Conservation (phyloP, 1,284 basidiomycete genomes). For the Puccinia hordei region DNA sequence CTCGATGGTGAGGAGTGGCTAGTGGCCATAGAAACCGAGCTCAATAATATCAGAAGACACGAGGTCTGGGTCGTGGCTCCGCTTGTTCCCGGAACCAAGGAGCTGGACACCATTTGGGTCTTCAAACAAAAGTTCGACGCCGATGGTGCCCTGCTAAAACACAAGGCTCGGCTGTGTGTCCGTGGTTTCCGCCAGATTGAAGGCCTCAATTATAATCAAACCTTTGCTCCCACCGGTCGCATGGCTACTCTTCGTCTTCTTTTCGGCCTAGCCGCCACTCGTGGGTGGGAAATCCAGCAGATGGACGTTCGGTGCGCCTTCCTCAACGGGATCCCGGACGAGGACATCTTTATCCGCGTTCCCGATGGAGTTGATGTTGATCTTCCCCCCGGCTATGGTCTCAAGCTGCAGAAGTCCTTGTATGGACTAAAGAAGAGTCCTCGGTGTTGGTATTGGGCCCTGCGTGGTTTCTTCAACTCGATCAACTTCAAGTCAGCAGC, state of each 20-base stretch:
- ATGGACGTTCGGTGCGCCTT: slow-evolving; percentile 19
- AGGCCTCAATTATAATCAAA: slow-evolving; percentile 1
- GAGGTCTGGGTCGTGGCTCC: background rate
- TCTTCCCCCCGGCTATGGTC: no score
- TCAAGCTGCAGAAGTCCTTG: background rate
- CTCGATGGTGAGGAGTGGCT: background rate
- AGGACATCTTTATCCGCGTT: background rate
- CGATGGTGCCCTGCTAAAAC: background rate
- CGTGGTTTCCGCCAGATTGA: background rate
- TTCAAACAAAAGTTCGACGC: background rate
- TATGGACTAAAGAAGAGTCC: slow-evolving; percentile 26
- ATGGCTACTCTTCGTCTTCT: background rate
- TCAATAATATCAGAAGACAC: background rate
- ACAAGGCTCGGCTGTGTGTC: slow-evolving; percentile 14
- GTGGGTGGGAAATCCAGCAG: slow-evolving; percentile 3
- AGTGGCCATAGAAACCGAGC: background rate
- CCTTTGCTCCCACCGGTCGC: slow-evolving; percentile 23
- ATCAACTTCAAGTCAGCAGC: background rate
- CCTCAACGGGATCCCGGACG: slow-evolving; percentile 12
- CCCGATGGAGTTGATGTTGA: background rate
- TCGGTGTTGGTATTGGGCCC: background rate
- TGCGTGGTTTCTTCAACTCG: background rate
- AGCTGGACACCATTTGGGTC: background rate
- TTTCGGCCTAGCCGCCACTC: background rate
- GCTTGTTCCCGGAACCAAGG: background rate